Evolutionary conservation across 257 asterid genomes (phyloP), one percentile per base, ranked within the genome.

Genomic region (Solanum infundibuliforme): DNA sequence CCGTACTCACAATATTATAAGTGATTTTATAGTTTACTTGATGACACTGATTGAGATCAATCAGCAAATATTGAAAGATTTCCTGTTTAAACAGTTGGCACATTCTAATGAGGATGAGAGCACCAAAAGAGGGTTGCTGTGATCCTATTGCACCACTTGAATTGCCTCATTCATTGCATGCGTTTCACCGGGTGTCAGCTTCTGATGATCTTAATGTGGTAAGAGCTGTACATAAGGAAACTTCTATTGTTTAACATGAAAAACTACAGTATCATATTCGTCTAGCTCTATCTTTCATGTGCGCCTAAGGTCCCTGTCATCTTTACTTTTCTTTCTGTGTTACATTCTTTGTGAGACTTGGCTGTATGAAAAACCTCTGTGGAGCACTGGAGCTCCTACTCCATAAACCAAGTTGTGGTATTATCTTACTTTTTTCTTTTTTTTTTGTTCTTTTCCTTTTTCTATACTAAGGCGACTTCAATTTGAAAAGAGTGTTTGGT

Each of bases 111-210:
- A 91, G 98, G 89, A 95, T 95, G 98, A 95, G 88, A 91, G 92
- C 89, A 46, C 95, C 93, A 11, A 88, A 91, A 87, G 92, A 92
- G 83, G 96, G 94, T 82, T 88, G 91, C 55, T 94, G 94, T 87
- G 99, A 97, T 85, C 99, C 98, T 7, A 83, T 95, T 91, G 96
- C 98, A 68, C 98, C 99, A 39, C 87, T 95, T 83, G 99, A 97
- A 89, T 89, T 97, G 91, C 98, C 99, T 43, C 98, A 95, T 89
- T 93, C 99, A 16, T 90, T 95, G 94, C 99, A 95, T 89, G 94
- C 94, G 7, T 94, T 97, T 90, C 93, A 91, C 23, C 92, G 93
- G 27, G 95, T 97, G 72, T 90, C 98, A 60, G 14, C 96, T 2
- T 48, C 95, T 0, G 95, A 94, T 66, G 94, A 89, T 52, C 96